Evolutionary conservation across 352 stramenopile genomes (phyloP).

Genomic region (Phytophthora constricta): DNA sequence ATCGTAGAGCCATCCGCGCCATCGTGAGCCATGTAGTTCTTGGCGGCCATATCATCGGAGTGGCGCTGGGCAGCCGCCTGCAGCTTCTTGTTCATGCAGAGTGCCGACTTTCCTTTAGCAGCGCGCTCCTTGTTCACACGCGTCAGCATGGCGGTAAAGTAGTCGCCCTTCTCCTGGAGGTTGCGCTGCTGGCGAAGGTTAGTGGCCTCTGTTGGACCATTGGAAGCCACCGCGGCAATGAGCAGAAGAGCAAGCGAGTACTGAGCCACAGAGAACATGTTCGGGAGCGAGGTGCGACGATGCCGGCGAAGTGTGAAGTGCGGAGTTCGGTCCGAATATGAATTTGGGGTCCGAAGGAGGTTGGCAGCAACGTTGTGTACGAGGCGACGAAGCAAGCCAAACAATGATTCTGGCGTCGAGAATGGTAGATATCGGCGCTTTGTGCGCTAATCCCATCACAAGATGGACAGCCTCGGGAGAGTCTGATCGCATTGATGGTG

Average conservation of each 20-base stretch:
- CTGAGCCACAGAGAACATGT: constrained; percentile 21
- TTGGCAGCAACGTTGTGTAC: constrained; percentile 6
- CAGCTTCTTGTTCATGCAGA: constrained; percentile 40
- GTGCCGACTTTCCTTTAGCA: constrained; percentile 24
- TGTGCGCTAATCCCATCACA: constrained; percentile 17
- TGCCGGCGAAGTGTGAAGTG: background rate
- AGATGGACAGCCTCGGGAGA: constrained; percentile 26
- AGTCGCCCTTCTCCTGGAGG: constrained; percentile 6
- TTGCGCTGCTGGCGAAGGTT: background rate
- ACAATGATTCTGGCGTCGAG: constrained; percentile 21
- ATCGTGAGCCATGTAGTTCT: constrained; percentile 49
- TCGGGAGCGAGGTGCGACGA: background rate
- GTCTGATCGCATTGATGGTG: constrained; percentile 15
- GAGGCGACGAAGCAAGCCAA: constrained; percentile 4
- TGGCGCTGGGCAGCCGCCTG: constrained; percentile 11
- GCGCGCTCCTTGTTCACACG: constrained; percentile 44
- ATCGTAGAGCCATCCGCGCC: constrained; percentile 40
- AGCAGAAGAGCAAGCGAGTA: constrained; percentile 30
- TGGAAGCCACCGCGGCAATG: constrained; percentile 20
- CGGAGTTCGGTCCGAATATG: constrained; percentile 10
- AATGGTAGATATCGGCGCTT: constrained; percentile 18
- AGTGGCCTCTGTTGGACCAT: constrained; percentile 7
- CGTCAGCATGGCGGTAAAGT: constrained; percentile 3
- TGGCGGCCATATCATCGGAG: constrained; percentile 32
- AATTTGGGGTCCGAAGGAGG: constrained; percentile 15